Evolutionary conservation across 257 asterid species (phyloP).

Genomic region (Cordia subcordata): DNA sequence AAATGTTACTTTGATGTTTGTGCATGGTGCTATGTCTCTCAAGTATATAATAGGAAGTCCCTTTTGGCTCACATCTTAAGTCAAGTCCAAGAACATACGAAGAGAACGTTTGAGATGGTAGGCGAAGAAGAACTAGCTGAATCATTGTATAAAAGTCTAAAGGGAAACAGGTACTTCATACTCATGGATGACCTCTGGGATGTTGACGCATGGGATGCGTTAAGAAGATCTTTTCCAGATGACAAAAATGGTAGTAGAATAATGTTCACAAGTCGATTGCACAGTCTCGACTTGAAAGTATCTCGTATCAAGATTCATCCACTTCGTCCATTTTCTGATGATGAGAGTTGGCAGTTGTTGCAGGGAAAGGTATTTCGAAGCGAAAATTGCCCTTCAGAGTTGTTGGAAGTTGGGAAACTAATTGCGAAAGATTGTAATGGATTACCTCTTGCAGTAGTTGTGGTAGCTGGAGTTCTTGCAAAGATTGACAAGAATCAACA

Average conservation of each 20-base stretch:
- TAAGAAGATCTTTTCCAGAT: background rate
- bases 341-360: background rate
- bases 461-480: background rate
- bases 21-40: no score
- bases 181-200: constrained; percentile 1
- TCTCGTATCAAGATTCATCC: background rate
- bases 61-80: background rate
- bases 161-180: background rate
- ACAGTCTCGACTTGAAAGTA: background rate
- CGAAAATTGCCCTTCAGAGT: background rate
- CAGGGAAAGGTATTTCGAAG: background rate
- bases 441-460: background rate
- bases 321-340: background rate
- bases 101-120: background rate
- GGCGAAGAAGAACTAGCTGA: background rate
- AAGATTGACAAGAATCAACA: background rate
- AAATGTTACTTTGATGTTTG: no score
- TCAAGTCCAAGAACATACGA: background rate
- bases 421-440: background rate
- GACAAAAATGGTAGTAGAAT: background rate
- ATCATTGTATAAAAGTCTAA: background rate
- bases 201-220: background rate
- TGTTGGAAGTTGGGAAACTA: background rate
- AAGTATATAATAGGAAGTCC: background rate
- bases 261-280: background rate